phyloP scores from a whole-genome alignment of 2,329 filamentous ascomycete genomes.

The Cercospora zeina region DNA sequence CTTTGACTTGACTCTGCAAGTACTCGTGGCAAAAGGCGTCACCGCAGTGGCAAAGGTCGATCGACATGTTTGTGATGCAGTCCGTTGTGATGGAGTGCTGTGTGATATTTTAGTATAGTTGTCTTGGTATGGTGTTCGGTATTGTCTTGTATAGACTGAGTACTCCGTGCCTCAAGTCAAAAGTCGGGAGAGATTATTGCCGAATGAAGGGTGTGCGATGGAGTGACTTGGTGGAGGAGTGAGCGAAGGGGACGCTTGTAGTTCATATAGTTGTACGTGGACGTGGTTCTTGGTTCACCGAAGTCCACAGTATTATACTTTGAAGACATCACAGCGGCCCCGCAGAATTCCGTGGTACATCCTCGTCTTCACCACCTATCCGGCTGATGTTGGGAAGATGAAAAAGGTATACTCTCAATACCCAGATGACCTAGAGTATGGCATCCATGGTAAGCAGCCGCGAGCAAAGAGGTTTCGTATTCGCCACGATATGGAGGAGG shows the following conservation, averaged over 20 bases:
- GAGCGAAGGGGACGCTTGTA: neutral
- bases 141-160: neutral
- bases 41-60: neutral
- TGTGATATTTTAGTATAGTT: too few species aligned
- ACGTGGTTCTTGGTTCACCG: neutral
- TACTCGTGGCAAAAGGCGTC: neutral
- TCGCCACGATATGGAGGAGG: neutral
- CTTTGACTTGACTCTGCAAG: neutral
- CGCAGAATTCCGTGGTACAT: neutral
- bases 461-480: neutral
- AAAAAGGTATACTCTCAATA: neutral
- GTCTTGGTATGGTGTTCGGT: neutral
- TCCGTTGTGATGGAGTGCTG: neutral
- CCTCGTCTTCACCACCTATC: neutral
- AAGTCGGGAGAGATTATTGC: neutral
- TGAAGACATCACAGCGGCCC: neutral
- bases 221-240: neutral
- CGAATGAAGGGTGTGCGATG: neutral
- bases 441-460: neutral
- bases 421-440: slow-evolving; percentile 6
- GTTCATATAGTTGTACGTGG: neutral
- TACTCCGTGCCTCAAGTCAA: neutral
- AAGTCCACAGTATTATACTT: neutral
- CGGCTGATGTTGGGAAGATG: neutral
- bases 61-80: neutral